These are phyloP conservation scores for Agrocybe chaxingu DNA, from an alignment of 768 basidiomycete species.

Conservation along the genomic window DNA sequence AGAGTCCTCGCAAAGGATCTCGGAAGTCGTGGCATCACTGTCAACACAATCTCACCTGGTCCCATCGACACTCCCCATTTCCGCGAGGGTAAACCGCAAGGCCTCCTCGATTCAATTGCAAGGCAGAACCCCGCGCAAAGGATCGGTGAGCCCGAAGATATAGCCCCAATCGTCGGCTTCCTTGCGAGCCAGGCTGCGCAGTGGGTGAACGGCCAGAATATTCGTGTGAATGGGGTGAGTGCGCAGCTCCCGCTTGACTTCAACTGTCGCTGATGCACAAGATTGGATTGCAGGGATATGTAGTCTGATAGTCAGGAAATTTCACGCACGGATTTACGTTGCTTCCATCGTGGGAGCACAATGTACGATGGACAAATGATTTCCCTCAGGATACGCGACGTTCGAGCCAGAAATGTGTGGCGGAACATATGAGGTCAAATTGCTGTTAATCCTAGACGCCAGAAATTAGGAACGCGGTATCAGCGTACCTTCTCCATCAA, in stretches of 20 bases:
- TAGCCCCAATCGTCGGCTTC: constrained; percentile 52
- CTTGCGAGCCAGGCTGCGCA: constrained; percentile 47
- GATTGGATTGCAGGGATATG: constrained; percentile 14
- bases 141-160: constrained; percentile 48
- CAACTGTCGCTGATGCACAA: neutral
- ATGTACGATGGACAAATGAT: too few species aligned
- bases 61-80: constrained; percentile 56
- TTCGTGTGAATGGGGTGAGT: constrained; percentile 57
- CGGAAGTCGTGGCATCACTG: constrained; percentile 49
- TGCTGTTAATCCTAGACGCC: too few species aligned
- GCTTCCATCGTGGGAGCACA: too few species aligned
- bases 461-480: too few species aligned
- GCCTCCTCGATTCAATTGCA: constrained; percentile 41
- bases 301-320: constrained; percentile 8
- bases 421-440: too few species aligned
- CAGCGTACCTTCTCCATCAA: too few species aligned
- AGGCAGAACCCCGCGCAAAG: constrained; percentile 44
- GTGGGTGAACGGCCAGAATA: constrained; percentile 58
- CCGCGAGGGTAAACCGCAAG: constrained; percentile 48
- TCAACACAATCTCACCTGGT: constrained; percentile 55
- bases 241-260: neutral
- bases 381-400: too few species aligned
- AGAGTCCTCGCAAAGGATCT: constrained; percentile 59
- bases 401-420: too few species aligned
- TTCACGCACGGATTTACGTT: too few species aligned